A percentile compares a stretch with the other conserved stretches of the same genome.
Conservation (phyloP, 2,329 filamentous ascomycete genomes). For the Orbilia quercus region DNA sequence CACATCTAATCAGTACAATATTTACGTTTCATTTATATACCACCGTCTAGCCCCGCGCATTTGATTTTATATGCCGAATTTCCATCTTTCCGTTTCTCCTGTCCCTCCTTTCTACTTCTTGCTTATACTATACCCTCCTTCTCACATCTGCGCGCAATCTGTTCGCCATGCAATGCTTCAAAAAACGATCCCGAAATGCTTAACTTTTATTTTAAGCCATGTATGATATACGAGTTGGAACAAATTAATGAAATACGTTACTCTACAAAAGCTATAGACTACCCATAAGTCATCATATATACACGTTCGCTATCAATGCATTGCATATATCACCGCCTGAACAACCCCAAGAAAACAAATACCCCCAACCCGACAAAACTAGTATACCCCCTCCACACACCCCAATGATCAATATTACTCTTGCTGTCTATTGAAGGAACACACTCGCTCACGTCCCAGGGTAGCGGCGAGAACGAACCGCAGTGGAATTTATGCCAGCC, state of each 20-base stretch:
- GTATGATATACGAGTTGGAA: slow-evolving; percentile 38
- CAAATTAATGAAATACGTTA: no score
- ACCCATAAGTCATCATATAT: no score
- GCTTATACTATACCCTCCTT: background rate
- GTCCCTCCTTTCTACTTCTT: background rate
- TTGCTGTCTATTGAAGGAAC: background rate
- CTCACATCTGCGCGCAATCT: background rate
- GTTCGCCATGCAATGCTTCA: background rate
- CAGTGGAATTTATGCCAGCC: slow-evolving; percentile 12
- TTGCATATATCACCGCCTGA: background rate
- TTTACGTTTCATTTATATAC: background rate
- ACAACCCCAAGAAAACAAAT: slow-evolving; percentile 13
- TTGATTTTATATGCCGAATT: background rate
- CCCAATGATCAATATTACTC: slow-evolving; percentile 5
- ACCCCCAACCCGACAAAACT: slow-evolving; percentile 6
- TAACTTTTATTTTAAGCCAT: no score
- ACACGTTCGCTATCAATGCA: no score
- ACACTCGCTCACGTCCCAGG: slow-evolving; percentile 25
- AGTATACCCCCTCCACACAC: background rate
- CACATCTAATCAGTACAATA: no score
- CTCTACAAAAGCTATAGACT: no score
- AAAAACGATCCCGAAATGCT: background rate
- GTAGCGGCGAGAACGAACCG: slow-evolving; percentile 13
- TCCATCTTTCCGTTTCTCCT: background rate
- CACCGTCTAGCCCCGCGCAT: background rate